Conservation (phyloP, 306 rosid genomes). For the Quercus bicolor region DNA sequence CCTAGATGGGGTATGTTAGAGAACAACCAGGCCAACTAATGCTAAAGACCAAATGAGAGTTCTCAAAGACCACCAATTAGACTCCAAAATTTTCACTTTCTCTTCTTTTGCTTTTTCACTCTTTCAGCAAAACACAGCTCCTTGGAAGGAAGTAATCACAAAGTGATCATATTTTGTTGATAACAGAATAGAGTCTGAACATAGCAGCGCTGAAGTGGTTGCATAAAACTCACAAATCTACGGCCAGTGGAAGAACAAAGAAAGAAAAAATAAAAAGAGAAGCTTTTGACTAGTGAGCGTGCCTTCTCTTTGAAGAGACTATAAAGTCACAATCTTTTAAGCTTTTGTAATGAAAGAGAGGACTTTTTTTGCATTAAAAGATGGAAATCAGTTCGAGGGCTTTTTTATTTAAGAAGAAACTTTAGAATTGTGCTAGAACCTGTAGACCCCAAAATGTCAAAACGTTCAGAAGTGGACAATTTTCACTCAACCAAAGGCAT, state of each 20-base stretch:
- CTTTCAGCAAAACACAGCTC: conserved; percentile 31
- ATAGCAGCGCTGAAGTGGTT: conserved; percentile 28
- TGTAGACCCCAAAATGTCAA: conserved; percentile 68
- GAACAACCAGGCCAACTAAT: conserved; percentile 20
- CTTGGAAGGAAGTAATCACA: conserved; percentile 38
- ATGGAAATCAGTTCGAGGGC: conserved; percentile 34
- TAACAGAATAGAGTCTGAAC: conserved; percentile 34
- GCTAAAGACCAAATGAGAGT: conserved; percentile 26
- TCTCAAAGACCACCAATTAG: conserved; percentile 27
- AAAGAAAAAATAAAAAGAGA: conserved; percentile 22
- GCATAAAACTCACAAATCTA: conserved; percentile 34
- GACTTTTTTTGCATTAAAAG: conserved; percentile 58
- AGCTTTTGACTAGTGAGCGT: conserved; percentile 42
- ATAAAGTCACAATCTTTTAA: conserved; percentile 20
- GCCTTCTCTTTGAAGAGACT: conserved; percentile 38
- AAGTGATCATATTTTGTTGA: conserved; percentile 38
- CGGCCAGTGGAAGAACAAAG: conserved; percentile 22
- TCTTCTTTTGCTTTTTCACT: conserved; percentile 30
- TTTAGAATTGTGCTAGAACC: conserved; percentile 28
- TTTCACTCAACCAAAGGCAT: conserved; percentile 33
- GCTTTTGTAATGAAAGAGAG: conserved; percentile 46
- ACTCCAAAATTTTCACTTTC: conserved; percentile 24
- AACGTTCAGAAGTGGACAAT: conserved; percentile 46
- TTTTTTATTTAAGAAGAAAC: conserved; percentile 45
- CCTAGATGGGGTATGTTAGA: conserved; percentile 24